Percentiles rank a stretch among this genome's conserved stretches.
Evolutionary conservation across 257 asterid genomes (phyloP).

Genomic region (Cinchona pubescens): DNA sequence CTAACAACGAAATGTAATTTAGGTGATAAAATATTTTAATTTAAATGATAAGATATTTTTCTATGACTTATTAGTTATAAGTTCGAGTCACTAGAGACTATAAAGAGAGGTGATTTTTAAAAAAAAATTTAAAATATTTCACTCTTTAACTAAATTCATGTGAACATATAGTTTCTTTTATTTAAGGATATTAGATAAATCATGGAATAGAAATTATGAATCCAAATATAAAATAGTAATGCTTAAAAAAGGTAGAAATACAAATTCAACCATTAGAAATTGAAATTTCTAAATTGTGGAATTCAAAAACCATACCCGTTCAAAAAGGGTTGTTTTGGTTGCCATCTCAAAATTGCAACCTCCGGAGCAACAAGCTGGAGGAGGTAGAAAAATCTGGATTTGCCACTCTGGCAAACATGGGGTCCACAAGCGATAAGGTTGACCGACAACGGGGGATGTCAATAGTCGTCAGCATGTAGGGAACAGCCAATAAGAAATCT

Average conservation of each 20-base stretch:
- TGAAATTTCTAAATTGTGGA: no score
- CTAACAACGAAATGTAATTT: no score
- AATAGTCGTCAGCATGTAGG: not conserved
- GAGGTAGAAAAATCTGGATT: not conserved
- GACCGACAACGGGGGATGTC: slow-evolving; percentile 1
- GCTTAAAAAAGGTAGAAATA: not conserved
- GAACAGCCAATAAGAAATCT: not conserved
- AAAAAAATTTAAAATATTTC: no score
- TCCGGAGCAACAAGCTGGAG: not conserved
- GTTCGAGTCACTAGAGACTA: no score
- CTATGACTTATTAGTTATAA: no score
- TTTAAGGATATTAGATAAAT: not conserved
- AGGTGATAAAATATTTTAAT: no score
- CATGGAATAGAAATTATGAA: not conserved
- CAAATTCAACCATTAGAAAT: no score
- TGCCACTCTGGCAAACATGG: slow-evolving; percentile 1
- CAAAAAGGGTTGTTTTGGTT: no score
- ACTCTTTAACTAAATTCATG: not conserved
- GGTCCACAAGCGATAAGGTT: not conserved
- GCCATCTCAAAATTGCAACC: not conserved
- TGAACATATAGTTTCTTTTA: not conserved
- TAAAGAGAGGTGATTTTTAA: no score
- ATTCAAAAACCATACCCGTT: no score
- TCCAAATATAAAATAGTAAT: not conserved
- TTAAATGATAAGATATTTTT: no score